Evolutionary conservation across 2,329 filamentous ascomycete species (phyloP).

Genomic region (Emydomyces testavorans): DNA sequence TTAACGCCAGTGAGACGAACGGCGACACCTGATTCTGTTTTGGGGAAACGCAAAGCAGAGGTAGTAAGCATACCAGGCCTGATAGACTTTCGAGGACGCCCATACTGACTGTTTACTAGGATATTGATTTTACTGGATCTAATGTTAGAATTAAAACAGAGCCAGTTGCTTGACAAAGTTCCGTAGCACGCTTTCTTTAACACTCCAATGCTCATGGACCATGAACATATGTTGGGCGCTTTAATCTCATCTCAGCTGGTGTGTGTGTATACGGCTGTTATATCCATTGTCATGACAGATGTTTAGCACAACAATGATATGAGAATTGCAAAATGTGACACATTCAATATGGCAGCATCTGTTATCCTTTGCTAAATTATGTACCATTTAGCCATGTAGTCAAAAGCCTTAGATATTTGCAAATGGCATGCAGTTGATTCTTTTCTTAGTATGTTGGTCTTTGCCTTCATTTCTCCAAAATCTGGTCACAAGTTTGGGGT

Average conservation of each 20-base stretch:
- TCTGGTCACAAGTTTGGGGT: too few relatives aligned
- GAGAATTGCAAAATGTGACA: too few relatives aligned
- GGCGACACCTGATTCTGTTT: conserved; percentile 50
- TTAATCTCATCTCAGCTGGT: background rate
- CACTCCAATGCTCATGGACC: background rate
- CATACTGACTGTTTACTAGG: conserved; percentile 17
- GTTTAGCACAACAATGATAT: too few relatives aligned
- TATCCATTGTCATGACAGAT: too few relatives aligned
- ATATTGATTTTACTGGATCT: conserved; percentile 27
- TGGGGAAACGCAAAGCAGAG: conserved; percentile 68
- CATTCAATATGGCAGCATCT: background rate
- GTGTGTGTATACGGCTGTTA: too few relatives aligned
- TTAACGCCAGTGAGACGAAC: conserved; percentile 25
- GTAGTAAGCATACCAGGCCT: conserved; percentile 25
- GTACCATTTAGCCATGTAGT: background rate
- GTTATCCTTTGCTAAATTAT: background rate
- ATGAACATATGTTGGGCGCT: background rate
- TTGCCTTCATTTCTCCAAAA: background rate
- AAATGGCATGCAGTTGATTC: background rate
- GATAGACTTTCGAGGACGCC: background rate
- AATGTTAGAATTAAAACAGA: conserved; percentile 34
- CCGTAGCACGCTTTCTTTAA: background rate
- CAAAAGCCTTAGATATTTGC: background rate
- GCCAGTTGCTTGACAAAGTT: conserved; percentile 21
- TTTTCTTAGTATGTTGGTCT: background rate